A percentile compares a stretch with the other conserved stretches of the same genome.
phyloP scores from a whole-genome alignment of 2,329 filamentous ascomycete species.

The Clarireedia hainanense region DNA sequence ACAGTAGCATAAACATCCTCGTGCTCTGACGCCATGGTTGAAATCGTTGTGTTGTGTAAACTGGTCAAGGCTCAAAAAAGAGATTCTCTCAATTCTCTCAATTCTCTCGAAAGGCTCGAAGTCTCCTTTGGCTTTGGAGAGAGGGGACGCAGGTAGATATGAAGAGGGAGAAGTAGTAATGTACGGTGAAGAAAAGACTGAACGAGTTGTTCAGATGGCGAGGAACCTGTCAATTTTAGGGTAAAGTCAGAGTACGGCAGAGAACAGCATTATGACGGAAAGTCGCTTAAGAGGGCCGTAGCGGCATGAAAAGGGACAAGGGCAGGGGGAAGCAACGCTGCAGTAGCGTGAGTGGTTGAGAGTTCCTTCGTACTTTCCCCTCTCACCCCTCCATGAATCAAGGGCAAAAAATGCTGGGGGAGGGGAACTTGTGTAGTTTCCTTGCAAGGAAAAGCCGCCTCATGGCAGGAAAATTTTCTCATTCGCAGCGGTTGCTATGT shows the following conservation, averaged over 20 bases:
- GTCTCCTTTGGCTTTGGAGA: too few species aligned
- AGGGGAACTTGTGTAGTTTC: neutral
- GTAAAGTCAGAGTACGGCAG: neutral
- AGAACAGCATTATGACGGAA: neutral
- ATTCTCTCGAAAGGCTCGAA: neutral
- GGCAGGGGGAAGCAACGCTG: neutral
- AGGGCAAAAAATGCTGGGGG: neutral
- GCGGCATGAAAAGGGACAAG: neutral
- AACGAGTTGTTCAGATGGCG: neutral
- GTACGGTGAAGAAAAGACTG: neutral
- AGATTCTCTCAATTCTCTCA: neutral
- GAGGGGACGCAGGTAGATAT: neutral
- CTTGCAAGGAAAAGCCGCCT: neutral
- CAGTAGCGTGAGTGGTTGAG: too few species aligned
- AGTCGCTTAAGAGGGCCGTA: neutral
- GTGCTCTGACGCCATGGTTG: conserved; percentile 33
- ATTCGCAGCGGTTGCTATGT: neutral
- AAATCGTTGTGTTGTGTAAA: neutral
- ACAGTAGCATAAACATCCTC: conserved; percentile 62
- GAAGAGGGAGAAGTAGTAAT: neutral
- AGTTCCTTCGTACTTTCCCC: too few species aligned
- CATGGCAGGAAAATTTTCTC: neutral
- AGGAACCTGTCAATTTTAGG: neutral
- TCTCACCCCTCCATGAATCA: too few species aligned
- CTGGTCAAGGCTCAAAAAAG: neutral